Evolutionary conservation across 352 stramenopile species (phyloP).

Genomic region (Globisporangium polare): DNA sequence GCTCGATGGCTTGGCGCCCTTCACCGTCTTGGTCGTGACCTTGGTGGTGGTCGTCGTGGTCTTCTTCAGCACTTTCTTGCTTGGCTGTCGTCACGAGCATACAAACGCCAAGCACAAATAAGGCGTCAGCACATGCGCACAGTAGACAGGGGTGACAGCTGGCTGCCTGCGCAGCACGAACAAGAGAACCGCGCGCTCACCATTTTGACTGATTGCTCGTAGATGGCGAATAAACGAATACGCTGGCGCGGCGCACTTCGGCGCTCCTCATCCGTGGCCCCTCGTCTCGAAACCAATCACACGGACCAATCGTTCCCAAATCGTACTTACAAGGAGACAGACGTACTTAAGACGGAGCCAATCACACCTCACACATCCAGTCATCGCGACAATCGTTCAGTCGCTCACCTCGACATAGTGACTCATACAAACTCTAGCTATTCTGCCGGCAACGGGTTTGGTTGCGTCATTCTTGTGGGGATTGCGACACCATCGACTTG

Average conservation of each 20-base stretch:
- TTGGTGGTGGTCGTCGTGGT: constrained; percentile 65
- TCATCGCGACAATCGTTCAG: too few species aligned
- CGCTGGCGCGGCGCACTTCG: neutral
- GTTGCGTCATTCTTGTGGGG: neutral
- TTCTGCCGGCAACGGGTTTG: too few species aligned
- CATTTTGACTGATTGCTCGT: constrained; percentile 64
- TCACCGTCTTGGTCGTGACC: constrained; percentile 61
- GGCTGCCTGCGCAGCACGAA: neutral
- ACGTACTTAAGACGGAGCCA: too few species aligned
- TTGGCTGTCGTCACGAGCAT: constrained; percentile 31
- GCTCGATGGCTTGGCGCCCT: constrained; percentile 50
- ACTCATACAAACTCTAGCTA: too few species aligned
- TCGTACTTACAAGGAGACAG: too few species aligned
- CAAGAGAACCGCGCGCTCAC: constrained; percentile 14
- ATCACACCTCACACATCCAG: too few species aligned
- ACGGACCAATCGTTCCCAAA: neutral
- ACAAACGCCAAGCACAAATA: neutral
- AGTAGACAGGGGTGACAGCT: neutral
- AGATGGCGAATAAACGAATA: constrained; percentile 87
- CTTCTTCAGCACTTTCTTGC: constrained; percentile 84
- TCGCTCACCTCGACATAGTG: too few species aligned
- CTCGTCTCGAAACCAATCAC: neutral
- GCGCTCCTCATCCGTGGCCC: neutral
- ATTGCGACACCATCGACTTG: too few species aligned
- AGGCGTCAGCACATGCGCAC: neutral